phyloP scores from a whole-genome alignment of 1,284 basidiomycete species.

The Fomes fomentarius region DNA sequence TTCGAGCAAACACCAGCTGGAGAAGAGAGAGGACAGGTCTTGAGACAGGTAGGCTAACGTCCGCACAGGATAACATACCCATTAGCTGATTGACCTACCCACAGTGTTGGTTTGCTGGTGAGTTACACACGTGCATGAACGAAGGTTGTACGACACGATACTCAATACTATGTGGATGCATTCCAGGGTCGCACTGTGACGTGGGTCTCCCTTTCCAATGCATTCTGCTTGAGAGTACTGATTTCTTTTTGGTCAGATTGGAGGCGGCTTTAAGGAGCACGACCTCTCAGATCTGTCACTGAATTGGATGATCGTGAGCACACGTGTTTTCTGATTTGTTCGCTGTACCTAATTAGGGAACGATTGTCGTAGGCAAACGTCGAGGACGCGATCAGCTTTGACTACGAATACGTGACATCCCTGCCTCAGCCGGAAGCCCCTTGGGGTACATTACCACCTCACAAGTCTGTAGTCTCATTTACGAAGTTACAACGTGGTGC shows the following conservation, averaged over 20 bases:
- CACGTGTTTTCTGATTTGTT: not conserved
- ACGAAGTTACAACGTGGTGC: constrained; percentile 6
- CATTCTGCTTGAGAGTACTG: not conserved
- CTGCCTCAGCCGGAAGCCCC: constrained; percentile 53
- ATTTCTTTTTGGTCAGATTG: constrained; percentile 54
- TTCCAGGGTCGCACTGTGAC: constrained; percentile 21
- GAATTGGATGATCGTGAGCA: constrained; percentile 66
- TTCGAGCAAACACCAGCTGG: constrained; percentile 62
- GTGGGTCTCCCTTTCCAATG: not conserved
- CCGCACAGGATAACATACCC: not conserved
- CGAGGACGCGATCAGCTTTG: constrained; percentile 55
- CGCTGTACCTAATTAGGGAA: no score
- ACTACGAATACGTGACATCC: constrained; percentile 52
- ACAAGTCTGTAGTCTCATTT: constrained; percentile 48
- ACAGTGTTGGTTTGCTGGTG: constrained; percentile 72
- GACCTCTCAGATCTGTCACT: constrained; percentile 70
- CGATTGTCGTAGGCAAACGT: constrained; percentile 53
- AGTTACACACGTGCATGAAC: constrained; percentile 19
- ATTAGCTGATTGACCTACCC: not conserved
- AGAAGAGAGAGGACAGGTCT: constrained; percentile 53
- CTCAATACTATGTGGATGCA: not conserved
- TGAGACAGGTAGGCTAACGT: constrained; percentile 57
- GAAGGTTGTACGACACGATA: not conserved
- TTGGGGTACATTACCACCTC: constrained; percentile 64
- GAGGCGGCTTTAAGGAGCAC: constrained; percentile 68